Percentiles rank a stretch among this genome's conserved stretches.
Evolutionary conservation across 169 alveolate genomes (phyloP).

Genomic region (Cystoisospora suis): DNA sequence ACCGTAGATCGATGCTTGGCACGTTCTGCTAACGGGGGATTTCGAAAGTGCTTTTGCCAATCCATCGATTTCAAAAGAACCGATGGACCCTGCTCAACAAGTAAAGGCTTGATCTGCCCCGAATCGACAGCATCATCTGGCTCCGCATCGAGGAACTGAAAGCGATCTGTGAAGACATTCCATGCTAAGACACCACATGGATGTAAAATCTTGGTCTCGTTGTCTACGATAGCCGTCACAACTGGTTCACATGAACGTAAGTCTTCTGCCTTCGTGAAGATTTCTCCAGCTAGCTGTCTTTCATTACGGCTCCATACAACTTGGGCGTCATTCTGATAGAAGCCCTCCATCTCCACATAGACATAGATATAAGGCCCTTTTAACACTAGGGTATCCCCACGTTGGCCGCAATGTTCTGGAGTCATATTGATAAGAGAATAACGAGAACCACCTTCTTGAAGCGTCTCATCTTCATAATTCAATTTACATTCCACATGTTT

Average conservation of each 20-base stretch:
- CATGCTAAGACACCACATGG: slow-evolving; percentile 45
- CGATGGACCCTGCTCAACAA: background rate
- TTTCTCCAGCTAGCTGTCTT: slow-evolving; percentile 37
- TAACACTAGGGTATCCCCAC: background rate
- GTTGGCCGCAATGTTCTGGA: slow-evolving; percentile 21
- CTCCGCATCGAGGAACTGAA: slow-evolving; percentile 4
- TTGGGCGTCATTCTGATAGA: slow-evolving; percentile 45
- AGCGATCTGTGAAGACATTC: slow-evolving; percentile 36
- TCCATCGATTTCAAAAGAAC: background rate
- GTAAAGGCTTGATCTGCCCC: slow-evolving; percentile 11
- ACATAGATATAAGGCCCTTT: slow-evolving; percentile 27
- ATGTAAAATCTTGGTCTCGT: slow-evolving; percentile 28
- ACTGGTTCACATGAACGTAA: slow-evolving; percentile 21
- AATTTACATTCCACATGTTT: slow-evolving; percentile 32
- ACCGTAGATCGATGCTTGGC: slow-evolving; percentile 34
- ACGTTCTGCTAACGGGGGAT: slow-evolving; percentile 27
- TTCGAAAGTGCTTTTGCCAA: background rate
- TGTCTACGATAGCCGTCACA: slow-evolving; percentile 11
- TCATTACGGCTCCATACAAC: slow-evolving; percentile 26
- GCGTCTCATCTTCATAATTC: slow-evolving; percentile 27
- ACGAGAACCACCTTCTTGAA: slow-evolving; percentile 20
- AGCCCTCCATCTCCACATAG: slow-evolving; percentile 23
- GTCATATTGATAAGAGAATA: background rate
- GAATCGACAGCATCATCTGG: background rate
- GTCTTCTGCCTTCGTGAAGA: slow-evolving; percentile 29